phyloP scores from a whole-genome alignment of 305 asterid genomes.

The Fraxinus xanthoxyloides region DNA sequence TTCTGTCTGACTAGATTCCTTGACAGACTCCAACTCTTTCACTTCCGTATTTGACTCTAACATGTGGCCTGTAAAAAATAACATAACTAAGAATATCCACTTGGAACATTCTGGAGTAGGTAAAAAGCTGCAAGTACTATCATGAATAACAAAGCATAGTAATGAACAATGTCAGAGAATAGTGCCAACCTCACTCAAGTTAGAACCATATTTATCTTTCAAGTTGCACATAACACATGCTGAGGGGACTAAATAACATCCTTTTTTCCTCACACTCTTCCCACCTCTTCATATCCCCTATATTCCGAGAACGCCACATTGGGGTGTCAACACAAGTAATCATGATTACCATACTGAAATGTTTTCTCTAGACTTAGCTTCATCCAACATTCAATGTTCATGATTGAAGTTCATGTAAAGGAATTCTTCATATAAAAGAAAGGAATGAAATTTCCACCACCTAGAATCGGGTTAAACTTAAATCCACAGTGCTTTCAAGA shows the following conservation, averaged over 20 bases:
- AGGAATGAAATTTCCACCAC: background rate
- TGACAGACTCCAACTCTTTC: constrained; percentile 33
- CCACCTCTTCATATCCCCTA: constrained; percentile 10
- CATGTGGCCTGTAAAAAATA: constrained; percentile 32
- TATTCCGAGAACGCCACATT: constrained; percentile 6
- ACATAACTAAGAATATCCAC: constrained; percentile 19
- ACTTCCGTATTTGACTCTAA: constrained; percentile 37
- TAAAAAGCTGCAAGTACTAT: constrained; percentile 6
- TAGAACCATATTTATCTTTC: constrained; percentile 10
- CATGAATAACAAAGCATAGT: background rate
- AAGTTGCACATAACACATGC: background rate
- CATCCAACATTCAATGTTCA: background rate
- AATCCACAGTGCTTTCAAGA: constrained; percentile 16
- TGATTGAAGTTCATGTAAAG: background rate
- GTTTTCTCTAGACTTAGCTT: constrained; percentile 5
- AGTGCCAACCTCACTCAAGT: background rate
- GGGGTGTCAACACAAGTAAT: constrained; percentile 3
- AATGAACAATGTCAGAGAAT: background rate
- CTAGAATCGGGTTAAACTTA: constrained; percentile 13
- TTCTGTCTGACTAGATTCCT: constrained; percentile 45
- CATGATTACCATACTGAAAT: constrained; percentile 3
- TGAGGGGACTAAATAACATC: background rate
- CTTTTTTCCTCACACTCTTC: background rate
- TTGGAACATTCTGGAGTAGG: background rate
- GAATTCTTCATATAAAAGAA: constrained; percentile 3